phyloP scores from a whole-genome alignment of 441 rosid species.

The Omphalea diandra region DNA sequence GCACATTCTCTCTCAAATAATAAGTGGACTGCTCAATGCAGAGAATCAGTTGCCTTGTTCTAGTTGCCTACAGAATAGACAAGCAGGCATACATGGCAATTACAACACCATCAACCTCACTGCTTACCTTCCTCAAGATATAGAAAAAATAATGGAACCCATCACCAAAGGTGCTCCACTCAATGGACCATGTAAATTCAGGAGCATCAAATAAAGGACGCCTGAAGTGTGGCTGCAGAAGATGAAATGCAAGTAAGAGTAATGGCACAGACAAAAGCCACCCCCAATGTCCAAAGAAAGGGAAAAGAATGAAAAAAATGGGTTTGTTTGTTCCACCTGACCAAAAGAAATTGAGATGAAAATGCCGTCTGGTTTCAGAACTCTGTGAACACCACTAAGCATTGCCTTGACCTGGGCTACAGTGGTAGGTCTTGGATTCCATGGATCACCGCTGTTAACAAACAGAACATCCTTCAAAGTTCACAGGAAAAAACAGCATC shows the following conservation, averaged over 20 bases:
- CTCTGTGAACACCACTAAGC: slow-evolving; percentile 78
- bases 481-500: slow-evolving; percentile 8
- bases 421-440: slow-evolving; percentile 82
- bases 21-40: too few species aligned
- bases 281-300: neutral
- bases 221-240: slow-evolving; percentile 84
- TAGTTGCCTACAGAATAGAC: too few species aligned
- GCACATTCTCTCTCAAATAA: too few species aligned
- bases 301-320: neutral
- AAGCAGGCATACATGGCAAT: neutral
- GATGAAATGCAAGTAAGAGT: slow-evolving; percentile 22
- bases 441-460: slow-evolving; percentile 93
- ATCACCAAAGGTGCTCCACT: slow-evolving; percentile 83
- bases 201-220: slow-evolving; percentile 66
- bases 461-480: slow-evolving; percentile 78
- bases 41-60: too few species aligned
- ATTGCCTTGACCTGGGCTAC: slow-evolving; percentile 70
- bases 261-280: too few species aligned
- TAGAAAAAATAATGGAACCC: slow-evolving; percentile 90
- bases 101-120: neutral
- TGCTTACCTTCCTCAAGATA: slow-evolving; percentile 72
- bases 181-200: slow-evolving; percentile 78
- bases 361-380: slow-evolving; percentile 73
- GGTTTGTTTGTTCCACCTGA: slow-evolving; percentile 47
- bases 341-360: slow-evolving; percentile 92